phyloP scores from a whole-genome alignment of 1,284 basidiomycete species.

The Microstroma glucosiphilum region DNA sequence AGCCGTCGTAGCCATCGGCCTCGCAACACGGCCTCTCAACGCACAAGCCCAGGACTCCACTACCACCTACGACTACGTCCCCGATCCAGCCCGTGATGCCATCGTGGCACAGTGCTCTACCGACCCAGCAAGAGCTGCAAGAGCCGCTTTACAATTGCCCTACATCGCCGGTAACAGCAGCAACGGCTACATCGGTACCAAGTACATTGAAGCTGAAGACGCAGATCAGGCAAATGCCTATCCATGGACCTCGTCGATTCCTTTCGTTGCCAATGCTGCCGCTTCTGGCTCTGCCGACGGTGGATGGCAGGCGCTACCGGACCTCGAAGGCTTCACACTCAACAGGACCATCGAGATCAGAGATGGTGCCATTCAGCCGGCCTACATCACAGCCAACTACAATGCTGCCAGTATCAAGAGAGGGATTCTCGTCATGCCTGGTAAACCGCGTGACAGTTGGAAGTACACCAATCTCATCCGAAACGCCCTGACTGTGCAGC shows the following conservation, averaged over 20 bases:
- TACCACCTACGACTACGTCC: neutral
- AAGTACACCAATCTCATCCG: slow-evolving; percentile 37
- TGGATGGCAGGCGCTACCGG: slow-evolving; percentile 54
- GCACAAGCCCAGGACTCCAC: neutral
- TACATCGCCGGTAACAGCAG: slow-evolving; percentile 24
- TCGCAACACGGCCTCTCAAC: no score
- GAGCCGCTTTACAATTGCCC: slow-evolving; percentile 22
- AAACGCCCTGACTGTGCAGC: slow-evolving; percentile 23
- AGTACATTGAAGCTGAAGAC: slow-evolving; percentile 14
- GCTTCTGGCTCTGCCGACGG: slow-evolving; percentile 17
- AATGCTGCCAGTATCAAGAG: slow-evolving; percentile 34
- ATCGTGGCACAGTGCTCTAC: slow-evolving; percentile 20
- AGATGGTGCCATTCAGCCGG: slow-evolving; percentile 19
- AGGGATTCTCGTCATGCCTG: slow-evolving; percentile 40
- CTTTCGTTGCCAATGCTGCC: slow-evolving; percentile 18
- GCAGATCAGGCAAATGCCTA: slow-evolving; percentile 17
- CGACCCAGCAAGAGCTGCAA: slow-evolving; percentile 39
- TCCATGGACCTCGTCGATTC: slow-evolving; percentile 27
- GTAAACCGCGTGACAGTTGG: slow-evolving; percentile 45
- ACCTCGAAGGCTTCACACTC: slow-evolving; percentile 29
- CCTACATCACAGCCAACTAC: slow-evolving; percentile 30
- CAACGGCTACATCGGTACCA: slow-evolving; percentile 12
- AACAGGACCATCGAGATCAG: slow-evolving; percentile 27
- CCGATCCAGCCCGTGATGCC: neutral
- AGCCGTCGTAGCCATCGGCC: no score